Evolutionary conservation across 2,329 filamentous ascomycete species (phyloP).

Genomic region (Cladorrhinum sp.): DNA sequence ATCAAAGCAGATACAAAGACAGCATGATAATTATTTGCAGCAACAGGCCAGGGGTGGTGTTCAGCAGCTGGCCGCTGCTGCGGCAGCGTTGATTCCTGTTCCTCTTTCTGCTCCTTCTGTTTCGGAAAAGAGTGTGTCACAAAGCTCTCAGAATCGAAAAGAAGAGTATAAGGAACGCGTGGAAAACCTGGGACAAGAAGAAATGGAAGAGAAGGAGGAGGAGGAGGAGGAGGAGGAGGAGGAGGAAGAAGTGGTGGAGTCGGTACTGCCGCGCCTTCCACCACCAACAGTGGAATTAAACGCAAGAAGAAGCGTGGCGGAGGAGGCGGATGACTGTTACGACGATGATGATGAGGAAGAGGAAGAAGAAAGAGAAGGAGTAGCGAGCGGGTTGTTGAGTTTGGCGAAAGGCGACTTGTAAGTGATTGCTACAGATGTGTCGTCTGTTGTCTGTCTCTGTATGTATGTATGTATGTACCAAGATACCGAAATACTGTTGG

Average conservation of each 20-base stretch:
- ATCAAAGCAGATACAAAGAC: neutral
- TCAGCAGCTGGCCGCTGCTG: neutral
- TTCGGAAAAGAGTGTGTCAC: neutral
- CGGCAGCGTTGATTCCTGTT: neutral
- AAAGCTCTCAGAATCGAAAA: neutral
- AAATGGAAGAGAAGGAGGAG: too few species aligned
- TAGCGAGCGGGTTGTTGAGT: constrained; percentile 50
- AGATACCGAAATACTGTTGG: too few species aligned
- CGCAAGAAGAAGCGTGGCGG: neutral
- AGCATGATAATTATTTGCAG: neutral
- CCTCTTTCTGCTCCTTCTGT: neutral
- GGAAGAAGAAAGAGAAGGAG: constrained; percentile 38
- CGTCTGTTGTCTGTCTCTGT: too few species aligned
- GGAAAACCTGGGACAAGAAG: neutral
- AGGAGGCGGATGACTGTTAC: neutral
- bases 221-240: neutral
- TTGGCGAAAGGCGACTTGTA: constrained; percentile 28
- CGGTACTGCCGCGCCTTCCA: neutral
- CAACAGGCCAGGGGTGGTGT: neutral
- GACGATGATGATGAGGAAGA: constrained; percentile 13
- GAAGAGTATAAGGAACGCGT: neutral
- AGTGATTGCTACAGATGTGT: neutral
- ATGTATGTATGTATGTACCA: neutral
- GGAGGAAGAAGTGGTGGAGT: constrained; percentile 1
- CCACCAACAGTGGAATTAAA: neutral